Evolutionary conservation across 208 protist genomes (phyloP).

Genomic region (Trypanosoma congolense): DNA sequence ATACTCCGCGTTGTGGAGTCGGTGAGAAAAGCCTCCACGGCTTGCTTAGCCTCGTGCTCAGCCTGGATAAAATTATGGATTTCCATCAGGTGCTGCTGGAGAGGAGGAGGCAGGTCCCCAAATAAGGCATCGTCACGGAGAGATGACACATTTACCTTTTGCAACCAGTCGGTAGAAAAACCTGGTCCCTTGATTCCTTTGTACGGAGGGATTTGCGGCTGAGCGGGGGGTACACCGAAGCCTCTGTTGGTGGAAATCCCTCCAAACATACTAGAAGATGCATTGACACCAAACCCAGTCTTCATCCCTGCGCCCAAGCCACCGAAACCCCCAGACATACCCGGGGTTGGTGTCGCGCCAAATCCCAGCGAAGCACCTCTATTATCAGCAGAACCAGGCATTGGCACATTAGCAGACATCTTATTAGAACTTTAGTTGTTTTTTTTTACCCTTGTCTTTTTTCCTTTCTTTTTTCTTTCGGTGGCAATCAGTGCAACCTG

Average conservation of each 20-base stretch:
- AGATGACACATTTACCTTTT: conserved; percentile 61
- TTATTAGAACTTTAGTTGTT: no score
- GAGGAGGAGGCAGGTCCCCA: conserved; percentile 48
- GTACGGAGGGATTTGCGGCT: conserved; percentile 46
- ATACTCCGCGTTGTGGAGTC: conserved; percentile 22
- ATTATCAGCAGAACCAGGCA: no score
- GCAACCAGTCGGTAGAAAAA: conserved; percentile 48
- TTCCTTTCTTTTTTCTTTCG: no score
- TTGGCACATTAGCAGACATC: no score
- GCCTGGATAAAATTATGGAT: conserved; percentile 68
- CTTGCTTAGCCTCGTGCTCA: conserved; percentile 49
- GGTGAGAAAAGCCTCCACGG: conserved; percentile 54
- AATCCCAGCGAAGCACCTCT: no score
- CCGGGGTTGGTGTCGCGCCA: neutral
- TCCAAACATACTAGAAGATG: conserved; percentile 12
- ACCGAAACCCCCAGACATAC: conserved; percentile 14
- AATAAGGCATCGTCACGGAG: conserved; percentile 68
- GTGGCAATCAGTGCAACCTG: no score
- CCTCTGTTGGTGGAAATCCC: conserved; percentile 22
- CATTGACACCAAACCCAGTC: conserved; percentile 17
- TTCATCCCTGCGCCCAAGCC: neutral
- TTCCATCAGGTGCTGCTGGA: conserved; percentile 77
- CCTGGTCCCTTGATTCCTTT: conserved; percentile 68
- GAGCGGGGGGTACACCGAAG: conserved; percentile 29
- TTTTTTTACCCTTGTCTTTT: no score